These are phyloP conservation scores for Ceratocystis albifundus DNA, from an alignment of 2,329 filamentous ascomycete species.

Conservation along the genomic window DNA sequence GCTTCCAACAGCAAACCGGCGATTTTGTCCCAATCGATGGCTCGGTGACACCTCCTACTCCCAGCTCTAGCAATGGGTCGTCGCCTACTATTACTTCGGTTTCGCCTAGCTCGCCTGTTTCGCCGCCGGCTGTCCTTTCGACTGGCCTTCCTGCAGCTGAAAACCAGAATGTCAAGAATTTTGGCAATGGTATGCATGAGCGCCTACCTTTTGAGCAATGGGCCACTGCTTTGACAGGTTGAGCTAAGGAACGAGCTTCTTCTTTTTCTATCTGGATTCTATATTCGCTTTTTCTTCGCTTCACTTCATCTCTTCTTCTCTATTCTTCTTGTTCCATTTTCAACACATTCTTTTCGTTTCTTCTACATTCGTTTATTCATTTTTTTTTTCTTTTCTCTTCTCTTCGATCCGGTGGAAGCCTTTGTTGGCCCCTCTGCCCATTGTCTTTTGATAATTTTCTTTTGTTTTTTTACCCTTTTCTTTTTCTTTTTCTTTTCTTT, in stretches of 20 bases:
- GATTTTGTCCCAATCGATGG: slow-evolving; percentile 20
- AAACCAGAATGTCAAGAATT: slow-evolving; percentile 16
- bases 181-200: slow-evolving; percentile 19
- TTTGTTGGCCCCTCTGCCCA: slow-evolving; percentile 20
- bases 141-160: slow-evolving; percentile 12
- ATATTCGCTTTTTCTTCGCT: not conserved
- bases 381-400: not conserved
- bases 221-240: slow-evolving; percentile 19
- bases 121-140: slow-evolving; percentile 26
- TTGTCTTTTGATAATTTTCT: slow-evolving; percentile 23
- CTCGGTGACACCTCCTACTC: slow-evolving; percentile 28
- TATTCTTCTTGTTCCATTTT: slow-evolving; percentile 5
- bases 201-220: slow-evolving; percentile 17
- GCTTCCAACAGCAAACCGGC: not conserved
- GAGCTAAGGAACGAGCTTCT: not conserved
- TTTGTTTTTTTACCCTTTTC: slow-evolving; percentile 16
- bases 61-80: slow-evolving; percentile 26
- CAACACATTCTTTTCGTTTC: not conserved
- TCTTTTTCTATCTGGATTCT: not conserved
- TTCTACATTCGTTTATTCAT: not conserved
- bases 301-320: not conserved
- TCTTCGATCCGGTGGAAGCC: slow-evolving; percentile 18
- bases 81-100: slow-evolving; percentile 33
- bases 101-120: slow-evolving; percentile 38
- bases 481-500: not conserved